Base-by-base conservation (phyloP, 257 asterid species). In the Gentiana dahurica region DNA sequence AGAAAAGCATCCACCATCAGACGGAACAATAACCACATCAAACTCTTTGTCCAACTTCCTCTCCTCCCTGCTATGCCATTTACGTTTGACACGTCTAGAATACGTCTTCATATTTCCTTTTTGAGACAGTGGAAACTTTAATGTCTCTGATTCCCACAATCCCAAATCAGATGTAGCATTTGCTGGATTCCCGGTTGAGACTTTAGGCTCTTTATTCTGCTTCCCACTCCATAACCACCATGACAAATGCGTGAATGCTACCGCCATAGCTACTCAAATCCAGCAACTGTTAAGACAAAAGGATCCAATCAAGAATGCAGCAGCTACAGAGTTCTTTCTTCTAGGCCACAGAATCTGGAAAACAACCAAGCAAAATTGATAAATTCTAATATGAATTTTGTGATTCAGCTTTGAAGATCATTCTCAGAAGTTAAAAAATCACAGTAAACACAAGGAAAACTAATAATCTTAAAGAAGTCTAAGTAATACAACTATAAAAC, bases 1-100 rank as follows among this genome's bases (percentile, higher is more conserved):
- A 2, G 84, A 78, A 63, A 74, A 65, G 53, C 84, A 74, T 41
- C 80, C 84, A 36, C 84, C 81, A 54, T 78, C 84, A 3, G 78
- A 74, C 51, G 84, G 78, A 45, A 78, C 84, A 54, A 74, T 54
- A 61, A 78, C 81, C 57, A 69, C 63, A 61, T 78, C 84, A 68
- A 65, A 64, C 61, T 78, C 81, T 71, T 55, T 68, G 37, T 78
- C 81, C 55, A 71, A 56, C 62, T 69, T 74, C 66, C 70, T 65
- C 61, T 71, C 80, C 72, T 68, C 77, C 44, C 80, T 67, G 56
- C 78, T 74, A 35, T 63, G 73, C 80, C 76, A 59, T 58, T 74
- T 77, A 6, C 68, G 49, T 66, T 71, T 71, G 41, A 54, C 71
- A 62, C 69, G 56, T 62, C 77, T 58, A 46, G 80, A 62, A 6